Percentiles rank a stretch among this genome's conserved stretches.
These are phyloP conservation scores for Allium sativum DNA, from an alignment of 106 monocot species.

Conservation along the genomic window DNA sequence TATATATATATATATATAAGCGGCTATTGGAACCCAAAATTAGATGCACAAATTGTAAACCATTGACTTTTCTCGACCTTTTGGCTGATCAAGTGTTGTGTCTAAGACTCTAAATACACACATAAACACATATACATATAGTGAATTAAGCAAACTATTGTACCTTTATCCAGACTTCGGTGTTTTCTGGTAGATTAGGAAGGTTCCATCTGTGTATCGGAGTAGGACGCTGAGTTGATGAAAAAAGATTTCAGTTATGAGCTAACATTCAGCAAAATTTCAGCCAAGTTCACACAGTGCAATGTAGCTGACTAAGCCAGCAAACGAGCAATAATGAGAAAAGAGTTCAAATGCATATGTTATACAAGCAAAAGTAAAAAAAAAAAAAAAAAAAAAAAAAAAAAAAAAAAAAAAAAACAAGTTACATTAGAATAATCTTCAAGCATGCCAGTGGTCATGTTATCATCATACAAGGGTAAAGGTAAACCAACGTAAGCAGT, in stretches of 20 bases:
- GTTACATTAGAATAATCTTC: too few species aligned
- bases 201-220: constrained; percentile 97
- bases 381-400: too few species aligned
- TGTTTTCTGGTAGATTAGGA: constrained; percentile 67
- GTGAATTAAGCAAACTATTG: background rate
- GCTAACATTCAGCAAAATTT: background rate
- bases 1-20: too few species aligned
- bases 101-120: too few species aligned
- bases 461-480: too few species aligned
- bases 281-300: background rate
- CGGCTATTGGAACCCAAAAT: too few species aligned
- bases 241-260: background rate
- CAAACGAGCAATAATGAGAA: background rate
- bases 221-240: constrained; percentile 57
- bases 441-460: too few species aligned
- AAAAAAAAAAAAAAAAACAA: background rate
- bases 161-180: constrained; percentile 98
- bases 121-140: background rate
- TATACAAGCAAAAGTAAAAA: background rate
- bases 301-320: background rate
- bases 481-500: too few species aligned
- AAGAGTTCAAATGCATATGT: background rate
- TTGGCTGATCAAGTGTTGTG: too few species aligned
- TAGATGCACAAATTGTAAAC: too few species aligned
- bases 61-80: too few species aligned